These are phyloP conservation scores for Globisporangium cylindrosporum DNA, from an alignment of 352 stramenopile genomes.

Conservation along the genomic window DNA sequence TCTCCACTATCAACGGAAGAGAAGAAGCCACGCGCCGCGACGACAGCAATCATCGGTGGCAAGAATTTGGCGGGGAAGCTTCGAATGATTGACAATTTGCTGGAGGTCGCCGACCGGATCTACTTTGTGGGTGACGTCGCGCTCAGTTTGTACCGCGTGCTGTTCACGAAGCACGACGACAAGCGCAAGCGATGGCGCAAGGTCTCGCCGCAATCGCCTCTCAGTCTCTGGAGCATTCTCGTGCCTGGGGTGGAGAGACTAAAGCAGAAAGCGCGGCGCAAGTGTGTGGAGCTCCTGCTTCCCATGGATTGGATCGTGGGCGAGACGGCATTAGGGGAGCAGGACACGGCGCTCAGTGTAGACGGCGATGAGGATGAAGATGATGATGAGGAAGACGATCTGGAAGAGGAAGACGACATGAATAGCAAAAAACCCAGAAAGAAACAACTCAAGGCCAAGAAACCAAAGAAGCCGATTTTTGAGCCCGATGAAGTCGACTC, in stretches of 20 bases:
- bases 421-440: conserved; percentile 17
- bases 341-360: conserved; percentile 21
- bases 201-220: not conserved
- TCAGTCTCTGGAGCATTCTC: conserved; percentile 32
- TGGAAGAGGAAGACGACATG: conserved; percentile 30
- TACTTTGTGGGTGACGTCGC: conserved; percentile 72
- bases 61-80: conserved; percentile 51
- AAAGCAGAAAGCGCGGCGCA: conserved; percentile 62
- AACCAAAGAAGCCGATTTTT: conserved; percentile 21
- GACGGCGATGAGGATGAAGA: conserved; percentile 35
- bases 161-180: conserved; percentile 26
- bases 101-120: conserved; percentile 52
- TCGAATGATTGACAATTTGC: conserved; percentile 57
- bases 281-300: conserved; percentile 50
- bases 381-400: conserved; percentile 36
- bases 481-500: conserved; percentile 33
- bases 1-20: not conserved
- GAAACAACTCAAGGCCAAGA: conserved; percentile 22
- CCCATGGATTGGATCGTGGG: conserved; percentile 65
- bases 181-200: conserved; percentile 6
- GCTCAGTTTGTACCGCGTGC: conserved; percentile 48
- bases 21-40: not conserved
- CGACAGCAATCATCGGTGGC: conserved; percentile 52
- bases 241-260: conserved; percentile 47
- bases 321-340: conserved; percentile 42